phyloP scores from a whole-genome alignment of 768 basidiomycete genomes.

The Udeniomyces megalosporus region DNA sequence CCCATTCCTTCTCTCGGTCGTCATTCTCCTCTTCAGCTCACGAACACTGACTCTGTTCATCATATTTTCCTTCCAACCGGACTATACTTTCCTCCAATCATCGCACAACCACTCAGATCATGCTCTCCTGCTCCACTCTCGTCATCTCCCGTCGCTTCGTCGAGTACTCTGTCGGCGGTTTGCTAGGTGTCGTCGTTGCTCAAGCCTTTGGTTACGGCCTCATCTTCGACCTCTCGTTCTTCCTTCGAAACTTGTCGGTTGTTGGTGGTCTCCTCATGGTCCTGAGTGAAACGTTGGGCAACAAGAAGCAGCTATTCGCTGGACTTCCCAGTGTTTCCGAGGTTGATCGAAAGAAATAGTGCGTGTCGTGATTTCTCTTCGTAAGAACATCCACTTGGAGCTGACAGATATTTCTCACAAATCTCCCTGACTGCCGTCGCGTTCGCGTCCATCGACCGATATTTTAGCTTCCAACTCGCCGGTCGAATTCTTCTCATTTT shows the following conservation, averaged over 20 bases:
- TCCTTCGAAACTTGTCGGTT: conserved; percentile 95
- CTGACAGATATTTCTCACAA: no score
- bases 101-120: conserved; percentile 50
- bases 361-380: conserved; percentile 24
- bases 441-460: neutral
- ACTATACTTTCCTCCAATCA: no score
- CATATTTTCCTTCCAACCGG: no score
- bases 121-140: conserved; percentile 67
- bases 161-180: conserved; percentile 75
- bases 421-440: no score
- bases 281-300: conserved; percentile 86
- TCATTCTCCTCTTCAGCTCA: neutral
- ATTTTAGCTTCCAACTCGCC: conserved; percentile 78
- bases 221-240: conserved; percentile 99
- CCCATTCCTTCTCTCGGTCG: neutral
- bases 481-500: conserved; percentile 95
- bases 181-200: conserved; percentile 75
- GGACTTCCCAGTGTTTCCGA: conserved; percentile 80
- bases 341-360: conserved; percentile 98
- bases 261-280: conserved; percentile 99
- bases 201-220: conserved; percentile 95
- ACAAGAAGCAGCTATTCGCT: conserved; percentile 72
- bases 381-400: neutral
- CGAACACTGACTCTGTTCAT: neutral
- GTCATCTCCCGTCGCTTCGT: conserved; percentile 76